Percentiles rank a stretch among this genome's conserved stretches.
Conservation (phyloP, 169 alveolate species). For the Cryptosporidium viatorum region DNA sequence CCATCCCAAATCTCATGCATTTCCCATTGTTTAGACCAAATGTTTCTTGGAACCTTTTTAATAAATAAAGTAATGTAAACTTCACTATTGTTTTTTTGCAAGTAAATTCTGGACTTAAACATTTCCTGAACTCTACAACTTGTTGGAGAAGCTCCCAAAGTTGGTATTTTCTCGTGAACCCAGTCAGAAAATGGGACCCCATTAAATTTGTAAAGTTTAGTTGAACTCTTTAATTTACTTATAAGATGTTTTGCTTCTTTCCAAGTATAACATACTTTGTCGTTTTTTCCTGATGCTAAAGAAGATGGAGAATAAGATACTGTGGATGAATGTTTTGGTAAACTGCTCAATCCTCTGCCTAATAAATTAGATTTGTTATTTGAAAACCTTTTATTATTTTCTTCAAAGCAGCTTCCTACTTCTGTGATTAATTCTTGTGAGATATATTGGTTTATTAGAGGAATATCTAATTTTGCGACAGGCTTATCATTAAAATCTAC, state of each 20-base stretch:
- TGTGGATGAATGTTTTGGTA: not conserved
- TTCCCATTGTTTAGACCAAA: conserved; percentile 83
- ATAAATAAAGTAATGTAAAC: conserved; percentile 69
- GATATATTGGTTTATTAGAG: not conserved
- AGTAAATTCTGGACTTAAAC: conserved; percentile 74
- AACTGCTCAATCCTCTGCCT: conserved; percentile 3
- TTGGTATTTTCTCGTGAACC: conserved; percentile 79
- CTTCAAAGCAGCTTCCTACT: not conserved
- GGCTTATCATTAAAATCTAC: not conserved
- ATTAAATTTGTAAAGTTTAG: conserved; percentile 53
- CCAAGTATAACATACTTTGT: conserved; percentile 49
- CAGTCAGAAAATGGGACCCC: conserved; percentile 79
- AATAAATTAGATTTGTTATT: not conserved
- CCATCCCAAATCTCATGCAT: conserved; percentile 82
- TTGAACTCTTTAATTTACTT: conserved; percentile 41
- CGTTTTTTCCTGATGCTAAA: conserved; percentile 11
- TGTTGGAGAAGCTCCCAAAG: conserved; percentile 81
- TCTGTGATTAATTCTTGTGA: not conserved
- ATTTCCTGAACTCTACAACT: conserved; percentile 82
- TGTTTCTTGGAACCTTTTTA: conserved; percentile 81
- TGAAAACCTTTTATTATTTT: not conserved
- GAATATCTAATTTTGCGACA: not conserved
- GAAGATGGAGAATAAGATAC: conserved; percentile 22
- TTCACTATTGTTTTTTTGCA: not conserved
- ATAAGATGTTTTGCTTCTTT: conserved; percentile 58